phyloP scores from a whole-genome alignment of 2,329 filamentous ascomycete species.

The Trichophyton simii region DNA sequence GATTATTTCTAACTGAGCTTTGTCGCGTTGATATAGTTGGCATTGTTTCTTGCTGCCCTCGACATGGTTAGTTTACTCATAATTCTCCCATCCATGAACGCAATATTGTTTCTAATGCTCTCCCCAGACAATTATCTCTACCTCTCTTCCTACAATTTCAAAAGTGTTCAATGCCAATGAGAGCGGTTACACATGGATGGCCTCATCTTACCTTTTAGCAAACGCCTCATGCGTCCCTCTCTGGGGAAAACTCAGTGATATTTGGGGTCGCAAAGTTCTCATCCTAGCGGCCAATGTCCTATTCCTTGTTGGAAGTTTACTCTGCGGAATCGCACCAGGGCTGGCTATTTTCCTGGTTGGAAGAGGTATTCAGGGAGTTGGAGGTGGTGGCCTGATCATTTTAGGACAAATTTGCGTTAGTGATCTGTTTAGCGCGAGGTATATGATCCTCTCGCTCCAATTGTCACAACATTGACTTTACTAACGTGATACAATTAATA shows the following conservation, averaged over 20 bases:
- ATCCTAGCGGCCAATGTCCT: constrained; percentile 48
- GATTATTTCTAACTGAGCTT: background rate
- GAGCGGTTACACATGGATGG: constrained; percentile 29
- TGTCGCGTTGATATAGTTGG: constrained; percentile 29
- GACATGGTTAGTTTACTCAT: constrained; percentile 36
- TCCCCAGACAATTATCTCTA: constrained; percentile 24
- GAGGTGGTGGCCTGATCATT: constrained; percentile 50
- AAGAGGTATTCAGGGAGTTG: constrained; percentile 50
- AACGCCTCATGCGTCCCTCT: constrained; percentile 34
- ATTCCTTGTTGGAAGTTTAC: constrained; percentile 50
- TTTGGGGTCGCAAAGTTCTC: constrained; percentile 54
- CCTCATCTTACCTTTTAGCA: constrained; percentile 25
- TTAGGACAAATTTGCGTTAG: constrained; percentile 52
- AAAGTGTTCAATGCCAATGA: constrained; percentile 22
- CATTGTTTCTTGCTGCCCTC: constrained; percentile 49
- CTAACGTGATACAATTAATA: constrained; percentile 11
- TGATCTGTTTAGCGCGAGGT: constrained; percentile 51
- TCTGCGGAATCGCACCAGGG: constrained; percentile 45
- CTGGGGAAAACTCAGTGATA: constrained; percentile 53
- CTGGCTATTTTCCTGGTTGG: constrained; percentile 51
- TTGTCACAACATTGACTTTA: background rate
- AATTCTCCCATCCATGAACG: background rate
- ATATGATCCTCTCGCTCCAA: background rate
- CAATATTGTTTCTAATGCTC: background rate
- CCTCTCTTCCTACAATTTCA: constrained; percentile 26